Base-by-base conservation (phyloP, 352 stramenopile species). In the Globisporangium cystogenes region DNA sequence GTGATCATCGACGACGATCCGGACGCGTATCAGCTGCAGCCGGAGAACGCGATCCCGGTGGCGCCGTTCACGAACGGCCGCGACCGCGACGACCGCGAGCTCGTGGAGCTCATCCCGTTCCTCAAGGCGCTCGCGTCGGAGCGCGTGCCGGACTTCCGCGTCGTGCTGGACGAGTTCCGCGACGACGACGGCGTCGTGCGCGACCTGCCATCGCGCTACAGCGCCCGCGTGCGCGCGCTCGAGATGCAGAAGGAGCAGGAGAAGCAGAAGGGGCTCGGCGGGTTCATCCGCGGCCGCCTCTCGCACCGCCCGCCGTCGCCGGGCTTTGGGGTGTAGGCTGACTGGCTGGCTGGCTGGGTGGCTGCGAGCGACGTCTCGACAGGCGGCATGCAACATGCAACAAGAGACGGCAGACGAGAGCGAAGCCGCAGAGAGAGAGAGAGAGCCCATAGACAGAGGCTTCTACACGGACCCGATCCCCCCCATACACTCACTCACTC, bases 1-100 rank as follows among this genome's bases (percentile, higher is more conserved):
- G 78, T 95, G 51, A 77, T 95, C 57, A 48, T 95, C n/a, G 84
- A 95, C 55, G 77, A 93, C 52, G 77, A 95, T 44, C 78, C 84
- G 29, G 65, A 60, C 1, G 78, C 83, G 4, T 95, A 90, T 61
- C 84, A 95, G 48, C 57, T 95, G 36, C 82, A 95, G 61, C 81
- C 81, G 0, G 82, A 90, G 46, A 95, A 93, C 61, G 84, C 82
- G 24, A 90, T 95, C 57, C 79, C 80, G 11, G 63, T 95, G 47
- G 72, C 64, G 49, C 79, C 84, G 21, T 95, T 90, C 64, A 90
- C 76, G 18, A 69, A 93, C 51, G 84, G 80, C 57, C 76, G 78
- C 37, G 79, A 93, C 66, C 82, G 84, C 29, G 71, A 86, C 20
- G 82, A 95, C 62, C 78, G 82, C 21, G 80, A 86, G 42, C 70